Evolutionary conservation across 2,329 filamentous ascomycete genomes (phyloP), one percentile per base, ranked within the genome.

Genomic region (Colletotrichum liriopes): DNA sequence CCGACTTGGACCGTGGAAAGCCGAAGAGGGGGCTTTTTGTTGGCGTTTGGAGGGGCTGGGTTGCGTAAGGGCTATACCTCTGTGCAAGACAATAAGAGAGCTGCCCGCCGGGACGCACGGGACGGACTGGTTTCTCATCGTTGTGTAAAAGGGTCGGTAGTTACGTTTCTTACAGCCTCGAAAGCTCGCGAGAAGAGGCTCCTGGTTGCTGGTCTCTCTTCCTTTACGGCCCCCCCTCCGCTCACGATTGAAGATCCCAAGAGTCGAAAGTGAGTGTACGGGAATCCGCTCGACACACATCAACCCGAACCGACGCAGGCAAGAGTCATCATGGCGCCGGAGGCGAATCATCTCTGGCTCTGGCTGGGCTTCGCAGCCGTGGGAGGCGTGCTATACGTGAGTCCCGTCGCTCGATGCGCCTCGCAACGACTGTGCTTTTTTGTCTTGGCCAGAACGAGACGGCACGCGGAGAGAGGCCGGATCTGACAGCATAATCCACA

Each of bases 301-400:
- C 62, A 23, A 7, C 18, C 62, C 0, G 3, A 7, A 26, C 12
- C n/a, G 18, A 37, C 23, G 6, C 45, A 29, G 7, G 23, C 8
- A 11, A 39, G 12, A 66, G 43, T 47, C 37, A 69, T 0, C 9
- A 71, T 72, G 70, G 60, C 51, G 51, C 52, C 80, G 51, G 72
- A 79, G 65, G 49, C 79, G 41, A 76, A 77, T 72, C 84, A 85
- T 64, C 63, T 86, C 56, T 79, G 80, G 75, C 74, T 82, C 61
- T 86, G 84, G 80, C 76, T 86, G 59, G 83, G 80, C 56, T 51
- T 84, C 32, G 61, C 84, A 45, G 78, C 80, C 23, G 79, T 79
- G 26, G 80, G 77, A 52, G 81, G 78, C 20, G 65, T 79, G 9
- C 54, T 85, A 65, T 87, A 86, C 72, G 86, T 87, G 77, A 79